phyloP scores from a whole-genome alignment of 176 grass and related monocot genomes.

The Poa pratensis region DNA sequence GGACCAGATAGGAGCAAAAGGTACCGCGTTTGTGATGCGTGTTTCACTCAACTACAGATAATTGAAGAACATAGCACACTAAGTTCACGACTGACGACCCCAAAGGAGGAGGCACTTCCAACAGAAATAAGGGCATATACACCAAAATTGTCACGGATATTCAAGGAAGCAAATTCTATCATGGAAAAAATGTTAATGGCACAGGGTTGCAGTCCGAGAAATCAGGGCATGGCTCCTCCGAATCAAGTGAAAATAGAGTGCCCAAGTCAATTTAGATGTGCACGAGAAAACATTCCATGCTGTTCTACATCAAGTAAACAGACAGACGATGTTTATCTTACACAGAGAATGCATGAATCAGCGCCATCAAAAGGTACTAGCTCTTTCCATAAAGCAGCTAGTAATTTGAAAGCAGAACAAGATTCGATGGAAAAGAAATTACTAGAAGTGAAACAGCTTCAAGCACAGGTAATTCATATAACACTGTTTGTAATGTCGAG shows the following conservation, averaged over 20 bases:
- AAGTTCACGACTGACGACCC: conserved; percentile 30
- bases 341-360: conserved; percentile 19
- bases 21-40: conserved; percentile 77
- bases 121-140: conserved; percentile 63
- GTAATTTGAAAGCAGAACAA: conserved; percentile 45
- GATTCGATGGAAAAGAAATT: conserved; percentile 67
- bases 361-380: conserved; percentile 5
- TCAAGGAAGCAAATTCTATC: conserved; percentile 71
- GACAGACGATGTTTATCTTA: neutral
- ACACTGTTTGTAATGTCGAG: neutral
- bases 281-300: conserved; percentile 31
- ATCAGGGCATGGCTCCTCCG: conserved; percentile 22
- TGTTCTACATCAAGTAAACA: conserved; percentile 35
- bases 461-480: conserved; percentile 63
- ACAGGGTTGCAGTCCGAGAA: conserved; percentile 51
- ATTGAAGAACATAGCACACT: conserved; percentile 40
- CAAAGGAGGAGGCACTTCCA: conserved; percentile 50
- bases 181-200: conserved; percentile 53
- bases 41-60: conserved; percentile 71
- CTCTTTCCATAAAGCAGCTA: conserved; percentile 33
- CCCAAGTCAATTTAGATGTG: conserved; percentile 63
- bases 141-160: conserved; percentile 65
- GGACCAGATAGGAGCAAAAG: conserved; percentile 72
- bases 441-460: conserved; percentile 65
- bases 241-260: conserved; percentile 61